Conservation (phyloP, 805 yeast genomes). For the Huiozyma sinensis region DNA sequence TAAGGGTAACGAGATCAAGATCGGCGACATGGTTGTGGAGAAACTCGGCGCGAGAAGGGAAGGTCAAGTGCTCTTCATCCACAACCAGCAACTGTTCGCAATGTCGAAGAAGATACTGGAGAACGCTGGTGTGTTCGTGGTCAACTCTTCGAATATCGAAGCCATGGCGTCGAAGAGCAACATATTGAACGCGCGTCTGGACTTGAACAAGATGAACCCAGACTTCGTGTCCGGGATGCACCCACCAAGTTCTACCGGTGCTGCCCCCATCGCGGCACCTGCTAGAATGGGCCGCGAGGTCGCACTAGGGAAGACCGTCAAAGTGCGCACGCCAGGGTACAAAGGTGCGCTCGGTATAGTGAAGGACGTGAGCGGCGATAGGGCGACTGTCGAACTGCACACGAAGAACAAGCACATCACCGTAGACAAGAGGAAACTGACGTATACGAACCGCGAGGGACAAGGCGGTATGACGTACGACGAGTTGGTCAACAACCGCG, state of each 20-base stretch:
- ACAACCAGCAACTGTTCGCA: constrained; percentile 67
- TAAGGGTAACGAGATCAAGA: constrained; percentile 71
- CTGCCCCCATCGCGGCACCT: constrained; percentile 36
- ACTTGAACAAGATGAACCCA: constrained; percentile 83
- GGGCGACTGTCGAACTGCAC: constrained; percentile 88
- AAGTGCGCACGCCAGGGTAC: constrained; percentile 81
- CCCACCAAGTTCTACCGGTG: constrained; percentile 44
- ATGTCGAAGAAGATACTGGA: constrained; percentile 71
- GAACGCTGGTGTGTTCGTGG: constrained; percentile 86
- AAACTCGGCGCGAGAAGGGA: constrained; percentile 72
- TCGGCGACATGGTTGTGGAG: constrained; percentile 92
- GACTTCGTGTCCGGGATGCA: constrained; percentile 34
- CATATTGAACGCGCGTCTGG: constrained; percentile 38
- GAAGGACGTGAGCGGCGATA: constrained; percentile 84
- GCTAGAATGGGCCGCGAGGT: constrained; percentile 67
- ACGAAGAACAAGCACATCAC: constrained; percentile 83
- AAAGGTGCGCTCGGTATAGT: constrained; percentile 92
- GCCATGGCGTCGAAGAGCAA: constrained; percentile 81
- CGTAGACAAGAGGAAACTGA: constrained; percentile 66
- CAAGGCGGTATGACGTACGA: constrained; percentile 70
- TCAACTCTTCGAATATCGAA: constrained; percentile 61
- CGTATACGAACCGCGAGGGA: constrained; percentile 53
- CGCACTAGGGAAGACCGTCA: constrained; percentile 72
- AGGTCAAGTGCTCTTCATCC: constrained; percentile 80
- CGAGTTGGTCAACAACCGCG: constrained; percentile 53